These are phyloP conservation scores for Coemansia nantahalensis DNA, from an alignment of 192 early-diverging fungal genomes.

Conservation along the genomic window DNA sequence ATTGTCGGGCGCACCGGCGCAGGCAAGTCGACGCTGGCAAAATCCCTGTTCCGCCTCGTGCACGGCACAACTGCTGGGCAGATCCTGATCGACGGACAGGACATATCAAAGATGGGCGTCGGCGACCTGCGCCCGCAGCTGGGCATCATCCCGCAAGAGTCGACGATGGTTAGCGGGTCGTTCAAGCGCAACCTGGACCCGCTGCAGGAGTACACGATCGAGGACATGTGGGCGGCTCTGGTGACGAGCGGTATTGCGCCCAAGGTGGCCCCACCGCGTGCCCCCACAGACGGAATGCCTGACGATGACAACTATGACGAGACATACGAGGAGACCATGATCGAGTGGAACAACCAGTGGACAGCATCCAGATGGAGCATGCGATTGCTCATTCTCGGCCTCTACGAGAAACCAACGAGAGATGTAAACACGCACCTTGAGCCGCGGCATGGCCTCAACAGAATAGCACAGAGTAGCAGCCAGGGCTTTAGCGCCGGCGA, in stretches of 20 bases:
- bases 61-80: slow-evolving; percentile 50
- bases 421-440: too few species aligned
- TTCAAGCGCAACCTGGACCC: slow-evolving; percentile 83
- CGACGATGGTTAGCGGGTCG: slow-evolving; percentile 65
- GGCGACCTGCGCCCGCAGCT: slow-evolving; percentile 53
- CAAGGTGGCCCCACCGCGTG: background rate
- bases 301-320: background rate
- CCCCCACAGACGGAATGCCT: too few species aligned
- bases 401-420: too few species aligned
- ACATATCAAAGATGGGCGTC: slow-evolving; percentile 62
- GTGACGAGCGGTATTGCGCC: slow-evolving; percentile 16
- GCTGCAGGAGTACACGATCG: slow-evolving; percentile 63
- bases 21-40: slow-evolving; percentile 71
- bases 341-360: background rate
- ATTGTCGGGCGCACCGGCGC: slow-evolving; percentile 73
- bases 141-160: slow-evolving; percentile 71
- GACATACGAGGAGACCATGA: too few species aligned
- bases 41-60: slow-evolving; percentile 72
- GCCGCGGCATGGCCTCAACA: too few species aligned
- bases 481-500: too few species aligned
- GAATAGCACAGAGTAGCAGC: too few species aligned
- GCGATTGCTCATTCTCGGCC: too few species aligned
- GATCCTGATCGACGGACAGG: slow-evolving; percentile 72
- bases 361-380: too few species aligned
- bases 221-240: slow-evolving; percentile 69